Evolutionary conservation across 306 rosid genomes (phyloP), one percentile per base, ranked within the genome.

Genomic region (Canavalia gladiata): DNA sequence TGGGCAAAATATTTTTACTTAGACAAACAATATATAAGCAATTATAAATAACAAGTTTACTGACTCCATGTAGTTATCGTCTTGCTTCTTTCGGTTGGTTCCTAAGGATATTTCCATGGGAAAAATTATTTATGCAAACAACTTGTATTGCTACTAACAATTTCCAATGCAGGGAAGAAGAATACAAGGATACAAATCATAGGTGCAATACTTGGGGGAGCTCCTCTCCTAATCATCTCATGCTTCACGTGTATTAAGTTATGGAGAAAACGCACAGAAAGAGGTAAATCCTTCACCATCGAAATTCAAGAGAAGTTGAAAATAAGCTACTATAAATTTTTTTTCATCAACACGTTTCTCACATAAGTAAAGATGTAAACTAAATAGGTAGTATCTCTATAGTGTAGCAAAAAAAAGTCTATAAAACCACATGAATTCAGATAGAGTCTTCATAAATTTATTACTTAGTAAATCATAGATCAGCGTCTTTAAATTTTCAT

Each of bases 171-270:
- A 25, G 72, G 54, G 18, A 68, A 45, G 25, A 37, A 33, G 0
- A 5, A 2, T 25, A 45, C 1, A 35, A 35, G 18, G 41, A 68
- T 45, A 68, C 8, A 41, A 28, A 45, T 68, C 57, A 68, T 68
- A 68, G 42, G 28, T 30, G 56, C 10, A 29, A 68, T 31, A 29
- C 9, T 10, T 3, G 74, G 74, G 10, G 74, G 74, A 29, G 5
- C 56, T 28, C 5, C 46, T 31, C 25, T 68, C 5, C 41, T 68
- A 2, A 68, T 45, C 57, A 45, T 68, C 13, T 46, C 4, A 5
- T 28, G 74, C 74, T 46, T 45, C 56, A 10, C 57, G 9, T 68
- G 74, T 57, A 28, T 2, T 30, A 68, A 45, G 74, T 68, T 46
- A 12, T 5, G 28, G 57, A 68, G 39, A 68, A 68, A 68, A 46